Evolutionary conservation across 257 asterid genomes (phyloP).

Genomic region (Capsicum chinense): DNA sequence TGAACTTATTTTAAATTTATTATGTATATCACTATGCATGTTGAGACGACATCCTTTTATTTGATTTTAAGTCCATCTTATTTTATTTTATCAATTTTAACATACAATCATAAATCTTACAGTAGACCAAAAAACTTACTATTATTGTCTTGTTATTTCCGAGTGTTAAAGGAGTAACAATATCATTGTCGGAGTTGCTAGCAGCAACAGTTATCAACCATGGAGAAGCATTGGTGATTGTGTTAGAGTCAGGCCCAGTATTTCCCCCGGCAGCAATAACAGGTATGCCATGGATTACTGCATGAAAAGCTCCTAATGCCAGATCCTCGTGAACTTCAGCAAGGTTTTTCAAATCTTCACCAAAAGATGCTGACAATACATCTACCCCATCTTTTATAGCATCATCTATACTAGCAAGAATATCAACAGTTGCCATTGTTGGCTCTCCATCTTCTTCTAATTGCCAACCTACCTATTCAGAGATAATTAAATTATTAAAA

Average conservation of each 20-base stretch:
- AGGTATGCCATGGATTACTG: constrained; percentile 6
- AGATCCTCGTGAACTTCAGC: neutral
- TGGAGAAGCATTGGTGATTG: neutral
- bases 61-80: no score
- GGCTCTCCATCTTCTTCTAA: no score
- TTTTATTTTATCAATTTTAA: no score
- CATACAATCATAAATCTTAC: no score
- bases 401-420: neutral
- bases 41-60: no score
- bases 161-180: neutral
- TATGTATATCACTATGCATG: no score
- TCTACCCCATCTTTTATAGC: neutral
- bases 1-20: no score
- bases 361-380: constrained; percentile 15
- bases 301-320: neutral
- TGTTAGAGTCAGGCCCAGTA: neutral
- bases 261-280: constrained; percentile 23
- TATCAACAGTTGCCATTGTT: neutral
- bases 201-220: neutral
- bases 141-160: constrained; percentile 9
- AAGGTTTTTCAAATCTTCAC: neutral
- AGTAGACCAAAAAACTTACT: neutral
- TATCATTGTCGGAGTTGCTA: neutral
- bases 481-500: no score
- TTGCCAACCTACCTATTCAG: no score